Percentiles rank a stretch among this genome's conserved stretches.
Conservation (phyloP, 345 rosid species). For the Syzygium aromaticum region DNA sequence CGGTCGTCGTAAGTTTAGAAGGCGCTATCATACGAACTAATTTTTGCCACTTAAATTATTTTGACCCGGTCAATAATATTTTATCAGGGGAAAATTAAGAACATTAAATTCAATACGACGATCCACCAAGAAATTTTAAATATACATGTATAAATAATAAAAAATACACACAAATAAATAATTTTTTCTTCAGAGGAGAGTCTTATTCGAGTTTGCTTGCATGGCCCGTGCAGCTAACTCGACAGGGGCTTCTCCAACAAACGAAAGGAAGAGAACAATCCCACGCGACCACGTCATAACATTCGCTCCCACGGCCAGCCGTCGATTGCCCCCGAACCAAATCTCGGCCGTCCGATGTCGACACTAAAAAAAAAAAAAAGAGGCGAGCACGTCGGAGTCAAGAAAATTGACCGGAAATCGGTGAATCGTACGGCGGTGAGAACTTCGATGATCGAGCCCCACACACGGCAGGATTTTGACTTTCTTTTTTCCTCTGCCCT, state of each 20-base stretch:
- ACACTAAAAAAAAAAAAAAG: neutral
- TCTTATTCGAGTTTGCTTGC: neutral
- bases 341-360: neutral
- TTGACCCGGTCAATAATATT: neutral
- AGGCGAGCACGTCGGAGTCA: neutral
- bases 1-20: neutral
- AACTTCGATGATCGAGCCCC: neutral
- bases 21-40: neutral
- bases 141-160: neutral
- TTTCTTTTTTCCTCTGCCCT: neutral
- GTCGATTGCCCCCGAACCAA: accelerated
- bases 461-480: neutral
- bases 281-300: neutral
- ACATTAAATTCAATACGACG: neutral
- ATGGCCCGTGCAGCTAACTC: neutral
- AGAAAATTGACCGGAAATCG: neutral
- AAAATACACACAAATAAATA: neutral
- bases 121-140: neutral
- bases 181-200: neutral
- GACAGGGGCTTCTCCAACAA: neutral
- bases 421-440: neutral
- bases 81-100: neutral
- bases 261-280: neutral
- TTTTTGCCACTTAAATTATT: neutral
- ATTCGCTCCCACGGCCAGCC: neutral